phyloP scores from a whole-genome alignment of 495 filamentous ascomycete species.

The Letharia lupina region DNA sequence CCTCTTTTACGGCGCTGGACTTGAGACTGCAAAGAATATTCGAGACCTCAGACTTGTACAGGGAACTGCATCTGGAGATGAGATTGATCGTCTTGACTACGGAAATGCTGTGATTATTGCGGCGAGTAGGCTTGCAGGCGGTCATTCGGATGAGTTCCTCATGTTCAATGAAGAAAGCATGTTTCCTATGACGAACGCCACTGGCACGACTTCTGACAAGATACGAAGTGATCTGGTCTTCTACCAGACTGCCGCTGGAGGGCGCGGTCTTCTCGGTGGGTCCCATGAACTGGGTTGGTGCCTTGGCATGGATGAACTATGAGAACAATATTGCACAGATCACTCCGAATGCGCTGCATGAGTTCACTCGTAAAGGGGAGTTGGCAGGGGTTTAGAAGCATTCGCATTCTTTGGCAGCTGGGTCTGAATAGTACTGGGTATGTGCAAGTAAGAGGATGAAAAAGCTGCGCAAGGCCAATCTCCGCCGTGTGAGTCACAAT shows the following conservation, averaged over 20 bases:
- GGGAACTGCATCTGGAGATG: neutral
- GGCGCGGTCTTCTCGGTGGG: neutral
- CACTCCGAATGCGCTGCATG: neutral
- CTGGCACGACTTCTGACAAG: neutral
- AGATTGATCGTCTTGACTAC: constrained; percentile 1
- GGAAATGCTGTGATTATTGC: neutral
- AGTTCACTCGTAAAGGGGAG: neutral
- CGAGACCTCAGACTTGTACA: neutral
- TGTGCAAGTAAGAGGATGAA: neutral
- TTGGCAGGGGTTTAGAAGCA: neutral
- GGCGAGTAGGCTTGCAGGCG: neutral
- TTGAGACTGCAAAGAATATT: neutral
- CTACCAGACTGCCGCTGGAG: neutral
- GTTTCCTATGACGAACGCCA: neutral
- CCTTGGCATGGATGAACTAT: neutral
- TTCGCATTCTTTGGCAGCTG: neutral
- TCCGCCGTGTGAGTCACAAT: neutral
- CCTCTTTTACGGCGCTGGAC: constrained; percentile 7
- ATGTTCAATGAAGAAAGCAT: neutral
- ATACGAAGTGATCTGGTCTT: neutral
- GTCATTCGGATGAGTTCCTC: neutral
- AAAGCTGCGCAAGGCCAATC: neutral
- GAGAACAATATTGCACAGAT: neutral
- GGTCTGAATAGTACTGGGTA: neutral
- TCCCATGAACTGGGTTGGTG: neutral